Conservation (phyloP, 2,329 filamentous ascomycete genomes). For the Hortaea werneckii region DNA sequence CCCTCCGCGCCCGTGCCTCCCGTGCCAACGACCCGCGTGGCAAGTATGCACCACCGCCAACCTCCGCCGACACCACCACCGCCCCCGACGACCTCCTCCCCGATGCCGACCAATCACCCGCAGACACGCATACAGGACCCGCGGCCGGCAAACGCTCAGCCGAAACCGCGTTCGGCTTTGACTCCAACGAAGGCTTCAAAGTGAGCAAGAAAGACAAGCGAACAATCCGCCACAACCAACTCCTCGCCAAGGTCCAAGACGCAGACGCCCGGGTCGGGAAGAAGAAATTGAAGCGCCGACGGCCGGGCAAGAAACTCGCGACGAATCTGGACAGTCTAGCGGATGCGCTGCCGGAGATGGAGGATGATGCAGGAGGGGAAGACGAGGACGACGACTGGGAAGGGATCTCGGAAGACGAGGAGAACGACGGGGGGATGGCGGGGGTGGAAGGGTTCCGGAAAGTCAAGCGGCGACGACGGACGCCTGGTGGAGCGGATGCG, state of each 20-base stretch:
- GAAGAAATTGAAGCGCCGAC: conserved; percentile 46
- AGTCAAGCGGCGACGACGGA: conserved; percentile 9
- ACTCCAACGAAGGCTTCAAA: conserved; percentile 30
- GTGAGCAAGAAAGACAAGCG: conserved; percentile 75
- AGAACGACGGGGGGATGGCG: conserved; percentile 5
- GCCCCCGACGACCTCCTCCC: not conserved
- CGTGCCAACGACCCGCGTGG: conserved; percentile 10
- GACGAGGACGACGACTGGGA: conserved; percentile 38
- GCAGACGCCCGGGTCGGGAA: conserved; percentile 52
- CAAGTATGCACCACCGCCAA: conserved; percentile 13
- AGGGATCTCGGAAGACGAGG: conserved; percentile 20
- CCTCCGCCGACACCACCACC: no score
- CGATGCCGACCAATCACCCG: conserved; percentile 1
- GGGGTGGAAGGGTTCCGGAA: conserved; percentile 10
- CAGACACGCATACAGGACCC: not conserved
- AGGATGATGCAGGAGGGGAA: conserved; percentile 23
- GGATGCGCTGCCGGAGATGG: conserved; percentile 62
- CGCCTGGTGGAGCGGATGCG: conserved; percentile 5
- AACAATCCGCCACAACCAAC: conserved; percentile 66
- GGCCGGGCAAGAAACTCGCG: conserved; percentile 67
- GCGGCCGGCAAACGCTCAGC: conserved; percentile 1
- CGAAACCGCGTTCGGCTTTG: conserved; percentile 9
- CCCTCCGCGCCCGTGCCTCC: conserved; percentile 7
- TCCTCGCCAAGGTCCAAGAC: conserved; percentile 40
- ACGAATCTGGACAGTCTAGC: conserved; percentile 65